These are phyloP conservation scores for Smittium culicis DNA, from an alignment of 371 early-diverging fungal species.

Conservation along the genomic window DNA sequence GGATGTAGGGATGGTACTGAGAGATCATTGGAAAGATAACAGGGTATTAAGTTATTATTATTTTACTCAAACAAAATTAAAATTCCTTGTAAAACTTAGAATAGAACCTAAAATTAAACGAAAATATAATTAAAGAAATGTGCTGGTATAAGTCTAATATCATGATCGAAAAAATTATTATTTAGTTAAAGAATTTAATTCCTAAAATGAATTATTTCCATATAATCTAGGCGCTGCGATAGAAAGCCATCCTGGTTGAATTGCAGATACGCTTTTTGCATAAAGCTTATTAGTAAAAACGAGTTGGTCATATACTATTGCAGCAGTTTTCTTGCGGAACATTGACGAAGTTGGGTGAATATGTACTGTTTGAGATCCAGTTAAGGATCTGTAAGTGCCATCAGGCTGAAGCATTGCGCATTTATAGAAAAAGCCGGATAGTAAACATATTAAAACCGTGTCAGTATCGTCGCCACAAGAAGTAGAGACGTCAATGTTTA, in stretches of 20 bases:
- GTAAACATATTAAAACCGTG: slow-evolving; percentile 59
- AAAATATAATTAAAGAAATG: too few relatives aligned
- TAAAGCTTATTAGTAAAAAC: slow-evolving; percentile 82
- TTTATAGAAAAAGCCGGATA: slow-evolving; percentile 82
- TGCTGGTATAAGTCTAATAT: too few relatives aligned
- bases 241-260: slow-evolving; percentile 70
- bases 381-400: slow-evolving; percentile 69
- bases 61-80: too few relatives aligned
- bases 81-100: too few relatives aligned
- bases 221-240: slow-evolving; percentile 58
- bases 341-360: slow-evolving; percentile 81
- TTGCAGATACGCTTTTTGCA: slow-evolving; percentile 66
- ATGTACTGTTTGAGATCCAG: slow-evolving; percentile 54
- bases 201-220: slow-evolving; percentile 13
- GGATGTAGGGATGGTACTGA: too few relatives aligned
- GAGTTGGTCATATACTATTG: slow-evolving; percentile 84
- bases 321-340: slow-evolving; percentile 59
- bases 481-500: slow-evolving; percentile 44
- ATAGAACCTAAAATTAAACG: too few relatives aligned
- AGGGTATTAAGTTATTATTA: too few relatives aligned
- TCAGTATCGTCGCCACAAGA: slow-evolving; percentile 60
- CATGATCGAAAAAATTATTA: too few relatives aligned
- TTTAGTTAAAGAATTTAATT: too few relatives aligned
- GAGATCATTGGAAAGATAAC: too few relatives aligned
- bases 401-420: slow-evolving; percentile 78